Evolutionary conservation across 2,329 filamentous ascomycete species (phyloP).

Genomic region (Penicillium sp.): DNA sequence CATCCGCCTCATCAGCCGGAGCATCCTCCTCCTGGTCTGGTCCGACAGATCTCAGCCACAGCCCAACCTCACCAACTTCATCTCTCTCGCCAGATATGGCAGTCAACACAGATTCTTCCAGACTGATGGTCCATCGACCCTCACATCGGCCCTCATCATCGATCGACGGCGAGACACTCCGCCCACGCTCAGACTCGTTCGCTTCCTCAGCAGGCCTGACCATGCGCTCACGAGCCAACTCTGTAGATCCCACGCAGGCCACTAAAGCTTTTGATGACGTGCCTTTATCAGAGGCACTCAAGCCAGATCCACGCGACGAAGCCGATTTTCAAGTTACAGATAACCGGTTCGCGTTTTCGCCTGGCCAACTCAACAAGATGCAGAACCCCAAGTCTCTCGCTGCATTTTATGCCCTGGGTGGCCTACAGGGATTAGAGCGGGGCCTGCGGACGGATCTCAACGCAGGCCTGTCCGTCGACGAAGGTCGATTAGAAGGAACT

Average conservation of each 20-base stretch:
- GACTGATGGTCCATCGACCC: slow-evolving; percentile 28
- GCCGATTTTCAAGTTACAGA: slow-evolving; percentile 72
- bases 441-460: slow-evolving; percentile 73
- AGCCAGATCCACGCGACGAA: slow-evolving; percentile 74
- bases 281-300: slow-evolving; percentile 60
- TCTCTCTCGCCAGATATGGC: slow-evolving; percentile 28
- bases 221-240: slow-evolving; percentile 36
- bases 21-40: slow-evolving; percentile 21
- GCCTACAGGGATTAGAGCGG: slow-evolving; percentile 73
- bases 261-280: slow-evolving; percentile 41
- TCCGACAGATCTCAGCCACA: slow-evolving; percentile 22
- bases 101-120: slow-evolving; percentile 23
- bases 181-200: slow-evolving; percentile 45
- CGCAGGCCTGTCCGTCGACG: slow-evolving; percentile 75
- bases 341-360: slow-evolving; percentile 81
- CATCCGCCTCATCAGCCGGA: slow-evolving; percentile 19
- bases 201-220: slow-evolving; percentile 38
- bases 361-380: slow-evolving; percentile 79
- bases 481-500: slow-evolving; percentile 63
- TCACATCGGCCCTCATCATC: slow-evolving; percentile 37
- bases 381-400: slow-evolving; percentile 84
- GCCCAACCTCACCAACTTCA: slow-evolving; percentile 18
- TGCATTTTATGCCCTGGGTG: slow-evolving; percentile 79
- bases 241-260: slow-evolving; percentile 23
- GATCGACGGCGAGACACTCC: slow-evolving; percentile 48